Conservation (phyloP, 1,284 basidiomycete genomes). For the Trametes sp. region DNA sequence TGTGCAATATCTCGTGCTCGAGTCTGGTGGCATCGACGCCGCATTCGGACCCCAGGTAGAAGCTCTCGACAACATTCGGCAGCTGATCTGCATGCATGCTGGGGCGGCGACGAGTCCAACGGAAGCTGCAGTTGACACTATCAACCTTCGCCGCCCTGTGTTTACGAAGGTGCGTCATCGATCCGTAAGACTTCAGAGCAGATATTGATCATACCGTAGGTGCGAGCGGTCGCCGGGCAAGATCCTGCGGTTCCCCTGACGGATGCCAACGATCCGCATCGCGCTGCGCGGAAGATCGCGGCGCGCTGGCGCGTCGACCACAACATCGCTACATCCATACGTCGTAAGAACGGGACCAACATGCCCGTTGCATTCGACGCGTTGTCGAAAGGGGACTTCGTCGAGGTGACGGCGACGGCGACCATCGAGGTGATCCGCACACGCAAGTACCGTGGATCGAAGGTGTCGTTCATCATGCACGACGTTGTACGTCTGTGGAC, state of each 20-base stretch:
- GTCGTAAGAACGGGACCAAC: background rate
- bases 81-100: background rate
- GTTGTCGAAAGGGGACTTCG: background rate
- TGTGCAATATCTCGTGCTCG: background rate
- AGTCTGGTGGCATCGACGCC: background rate
- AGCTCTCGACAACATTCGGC: background rate
- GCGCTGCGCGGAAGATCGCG: background rate
- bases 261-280: background rate
- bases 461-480: background rate
- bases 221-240: background rate
- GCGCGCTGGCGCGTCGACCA: background rate
- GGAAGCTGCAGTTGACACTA: background rate
- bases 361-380: background rate
- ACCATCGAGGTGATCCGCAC: background rate
- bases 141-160: background rate
- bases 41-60: background rate
- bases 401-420: background rate
- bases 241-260: background rate
- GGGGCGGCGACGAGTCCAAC: background rate
- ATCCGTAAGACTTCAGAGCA: background rate
- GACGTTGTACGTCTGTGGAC: background rate
- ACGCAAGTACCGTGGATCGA: background rate
- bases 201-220: background rate
- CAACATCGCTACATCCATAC: background rate
- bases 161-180: background rate